Conservation (phyloP, 371 early-diverging fungal genomes). For the Actinomucor elegans region DNA sequence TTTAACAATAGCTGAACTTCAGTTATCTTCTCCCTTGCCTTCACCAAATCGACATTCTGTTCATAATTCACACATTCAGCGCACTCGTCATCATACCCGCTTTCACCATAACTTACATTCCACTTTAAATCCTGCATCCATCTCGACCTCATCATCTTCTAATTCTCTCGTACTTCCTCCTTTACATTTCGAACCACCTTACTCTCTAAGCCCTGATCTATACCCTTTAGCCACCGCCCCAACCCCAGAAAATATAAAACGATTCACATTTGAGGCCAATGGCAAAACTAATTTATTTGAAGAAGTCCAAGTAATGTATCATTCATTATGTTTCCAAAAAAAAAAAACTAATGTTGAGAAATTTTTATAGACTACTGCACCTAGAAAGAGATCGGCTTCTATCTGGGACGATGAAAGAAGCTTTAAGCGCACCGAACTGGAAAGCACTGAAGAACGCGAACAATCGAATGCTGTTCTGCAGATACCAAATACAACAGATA, state of each 20-base stretch:
- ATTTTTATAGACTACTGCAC: not conserved
- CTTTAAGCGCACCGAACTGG: slow-evolving; percentile 22
- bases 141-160: slow-evolving; percentile 4
- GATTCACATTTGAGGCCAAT: slow-evolving; percentile 14
- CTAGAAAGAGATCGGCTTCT: slow-evolving; percentile 27
- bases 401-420: slow-evolving; percentile 26
- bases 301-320: slow-evolving; percentile 17
- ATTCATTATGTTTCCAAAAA: not conserved
- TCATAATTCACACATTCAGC: not conserved
- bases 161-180: slow-evolving; percentile 10
- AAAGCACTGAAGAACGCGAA: slow-evolving; percentile 1
- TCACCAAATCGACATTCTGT: slow-evolving; percentile 20
- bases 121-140: slow-evolving; percentile 6
- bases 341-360: not conserved
- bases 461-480: not conserved
- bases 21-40: slow-evolving; percentile 26
- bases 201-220: slow-evolving; percentile 13
- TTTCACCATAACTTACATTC: not conserved
- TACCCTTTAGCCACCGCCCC: slow-evolving; percentile 21
- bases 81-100: slow-evolving; percentile 5
- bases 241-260: slow-evolving; percentile 14
- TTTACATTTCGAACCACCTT: slow-evolving; percentile 12
- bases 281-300: slow-evolving; percentile 17
- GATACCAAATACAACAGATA: not conserved
- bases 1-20: slow-evolving; percentile 21